Conservation (phyloP, 805 yeast genomes). For the Pichia rugopelliculosa region DNA sequence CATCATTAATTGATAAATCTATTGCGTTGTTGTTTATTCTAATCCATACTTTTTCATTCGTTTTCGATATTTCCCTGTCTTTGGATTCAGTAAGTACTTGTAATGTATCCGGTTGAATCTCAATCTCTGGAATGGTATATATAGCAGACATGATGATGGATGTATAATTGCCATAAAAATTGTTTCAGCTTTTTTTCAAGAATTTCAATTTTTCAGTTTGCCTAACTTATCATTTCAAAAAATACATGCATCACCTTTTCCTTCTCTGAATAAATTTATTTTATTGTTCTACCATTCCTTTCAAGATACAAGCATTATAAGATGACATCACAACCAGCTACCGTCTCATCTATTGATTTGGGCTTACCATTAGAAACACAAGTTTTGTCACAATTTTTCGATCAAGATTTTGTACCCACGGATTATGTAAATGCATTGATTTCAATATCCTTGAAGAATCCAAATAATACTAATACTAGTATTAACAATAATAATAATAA, state of each 20-base stretch:
- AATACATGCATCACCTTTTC: no score
- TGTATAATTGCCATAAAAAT: no score
- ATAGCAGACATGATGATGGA: background rate
- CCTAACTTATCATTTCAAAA: no score
- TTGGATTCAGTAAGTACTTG: background rate
- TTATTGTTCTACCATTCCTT: no score
- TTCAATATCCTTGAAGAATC: constrained; percentile 17
- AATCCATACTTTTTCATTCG: constrained; percentile 4
- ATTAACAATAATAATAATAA: no score
- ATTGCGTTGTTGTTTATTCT: background rate
- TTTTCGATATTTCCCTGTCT: background rate
- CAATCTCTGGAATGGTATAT: background rate
- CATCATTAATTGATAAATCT: background rate
- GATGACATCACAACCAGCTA: background rate
- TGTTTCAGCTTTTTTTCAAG: background rate
- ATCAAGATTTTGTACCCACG: constrained; percentile 56
- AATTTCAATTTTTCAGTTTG: no score
- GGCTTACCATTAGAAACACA: constrained; percentile 17
- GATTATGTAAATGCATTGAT: constrained; percentile 59
- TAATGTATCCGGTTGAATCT: constrained; percentile 5
- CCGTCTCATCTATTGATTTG: constrained; percentile 3
- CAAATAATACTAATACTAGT: no score
- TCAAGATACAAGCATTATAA: background rate
- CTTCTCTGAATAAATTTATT: no score
- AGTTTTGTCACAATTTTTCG: constrained; percentile 60